Conservation (phyloP, 495 filamentous ascomycete genomes). For the Sphaerosporella brunnea region DNA sequence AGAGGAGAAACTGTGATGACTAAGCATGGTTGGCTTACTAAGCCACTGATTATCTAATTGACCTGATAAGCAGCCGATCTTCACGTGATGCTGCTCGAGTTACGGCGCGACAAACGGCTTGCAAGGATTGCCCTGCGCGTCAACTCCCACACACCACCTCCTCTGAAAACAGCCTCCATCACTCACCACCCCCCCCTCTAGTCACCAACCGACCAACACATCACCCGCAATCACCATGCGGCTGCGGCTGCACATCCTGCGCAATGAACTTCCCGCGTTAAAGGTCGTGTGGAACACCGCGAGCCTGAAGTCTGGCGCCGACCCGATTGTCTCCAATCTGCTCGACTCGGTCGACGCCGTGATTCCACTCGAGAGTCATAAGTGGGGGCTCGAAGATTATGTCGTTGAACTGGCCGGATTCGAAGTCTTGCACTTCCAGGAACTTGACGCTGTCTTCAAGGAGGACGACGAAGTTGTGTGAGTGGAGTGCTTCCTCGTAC, state of each 20-base stretch:
- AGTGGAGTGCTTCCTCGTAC: conserved; percentile 26
- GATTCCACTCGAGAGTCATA: conserved; percentile 62
- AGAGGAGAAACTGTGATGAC: too few species aligned
- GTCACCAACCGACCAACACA: too few species aligned
- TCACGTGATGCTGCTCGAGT: too few species aligned
- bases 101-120: too few species aligned
- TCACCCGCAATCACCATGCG: conserved; percentile 57
- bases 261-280: conserved; percentile 49
- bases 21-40: too few species aligned
- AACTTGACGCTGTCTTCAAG: conserved; percentile 48
- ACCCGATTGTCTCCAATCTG: conserved; percentile 45
- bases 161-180: too few species aligned
- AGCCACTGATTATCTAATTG: too few species aligned
- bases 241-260: conserved; percentile 62
- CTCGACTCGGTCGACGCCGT: conserved; percentile 69
- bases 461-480: conserved; percentile 76
- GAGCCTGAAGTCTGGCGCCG: conserved; percentile 26
- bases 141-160: too few species aligned
- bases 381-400: conserved; percentile 89
- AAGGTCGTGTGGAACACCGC: conserved; percentile 38
- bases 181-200: too few species aligned
- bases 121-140: too few species aligned
- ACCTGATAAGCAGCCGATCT: too few species aligned
- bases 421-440: conserved; percentile 78
- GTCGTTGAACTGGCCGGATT: conserved; percentile 66